phyloP scores from a whole-genome alignment of 371 early-diverging fungal species.

The Dichotomocladium elegans region DNA sequence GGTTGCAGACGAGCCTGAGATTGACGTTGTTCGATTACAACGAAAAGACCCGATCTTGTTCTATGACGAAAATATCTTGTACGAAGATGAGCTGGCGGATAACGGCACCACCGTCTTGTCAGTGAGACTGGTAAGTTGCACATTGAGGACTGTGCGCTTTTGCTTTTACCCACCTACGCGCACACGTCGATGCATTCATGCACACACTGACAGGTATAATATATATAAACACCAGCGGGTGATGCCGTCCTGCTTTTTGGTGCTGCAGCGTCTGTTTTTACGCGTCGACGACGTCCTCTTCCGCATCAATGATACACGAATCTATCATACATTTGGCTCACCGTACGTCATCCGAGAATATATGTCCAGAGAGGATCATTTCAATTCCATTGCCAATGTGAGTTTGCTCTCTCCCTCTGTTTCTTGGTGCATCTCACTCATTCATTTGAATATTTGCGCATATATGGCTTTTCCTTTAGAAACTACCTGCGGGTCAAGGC shows the following conservation, averaged over 20 bases:
- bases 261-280: slow-evolving; percentile 84
- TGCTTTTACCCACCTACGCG: too few species aligned
- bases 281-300: slow-evolving; percentile 93
- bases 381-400: slow-evolving; percentile 52
- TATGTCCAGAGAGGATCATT: slow-evolving; percentile 61
- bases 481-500: slow-evolving; percentile 37
- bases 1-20: slow-evolving; percentile 23
- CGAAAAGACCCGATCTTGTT: slow-evolving; percentile 83
- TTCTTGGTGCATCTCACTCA: too few species aligned
- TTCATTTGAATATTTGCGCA: neutral
- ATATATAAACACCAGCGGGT: slow-evolving; percentile 58
- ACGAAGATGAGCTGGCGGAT: slow-evolving; percentile 95
- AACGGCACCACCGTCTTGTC: slow-evolving; percentile 84
- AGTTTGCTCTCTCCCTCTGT: slow-evolving; percentile 1
- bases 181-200: too few species aligned
- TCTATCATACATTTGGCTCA: slow-evolving; percentile 83
- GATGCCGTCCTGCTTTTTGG: slow-evolving; percentile 88
- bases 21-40: slow-evolving; percentile 77
- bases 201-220: neutral
- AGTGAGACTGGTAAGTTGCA: slow-evolving; percentile 69
- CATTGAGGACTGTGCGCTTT: neutral
- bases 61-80: slow-evolving; percentile 87
- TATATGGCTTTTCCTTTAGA: neutral
- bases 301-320: slow-evolving; percentile 81
- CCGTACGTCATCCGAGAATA: slow-evolving; percentile 69